A percentile compares a stretch with the other conserved stretches of the same genome.
Evolutionary conservation across 2,329 filamentous ascomycete species (phyloP).

Genomic region (Lachnellula occidentalis): DNA sequence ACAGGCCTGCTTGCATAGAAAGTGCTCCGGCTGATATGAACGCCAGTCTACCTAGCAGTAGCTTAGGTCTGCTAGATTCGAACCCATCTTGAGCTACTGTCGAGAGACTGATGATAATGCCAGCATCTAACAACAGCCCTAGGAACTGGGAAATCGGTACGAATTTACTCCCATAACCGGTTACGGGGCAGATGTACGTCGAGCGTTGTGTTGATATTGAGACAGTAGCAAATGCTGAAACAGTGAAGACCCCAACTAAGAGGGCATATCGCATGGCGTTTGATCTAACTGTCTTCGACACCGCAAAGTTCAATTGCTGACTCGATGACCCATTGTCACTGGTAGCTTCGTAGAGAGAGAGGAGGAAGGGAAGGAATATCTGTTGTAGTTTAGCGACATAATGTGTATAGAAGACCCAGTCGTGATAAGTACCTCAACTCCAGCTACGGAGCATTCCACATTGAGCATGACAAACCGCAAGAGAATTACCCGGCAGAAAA

Average conservation of each 20-base stretch:
- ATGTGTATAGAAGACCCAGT: not conserved
- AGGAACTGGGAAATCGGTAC: constrained; percentile 6
- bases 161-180: not conserved
- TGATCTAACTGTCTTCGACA: not conserved
- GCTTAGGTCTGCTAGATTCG: not conserved
- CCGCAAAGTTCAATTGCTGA: not conserved
- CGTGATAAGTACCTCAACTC: constrained; percentile 6
- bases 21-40: constrained; percentile 4
- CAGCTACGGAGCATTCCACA: constrained; percentile 10
- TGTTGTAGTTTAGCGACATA: not conserved
- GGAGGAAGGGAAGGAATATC: constrained; percentile 10
- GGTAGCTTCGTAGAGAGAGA: constrained; percentile 4
- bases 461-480: constrained; percentile 1
- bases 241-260: not conserved
- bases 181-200: constrained; percentile 11
- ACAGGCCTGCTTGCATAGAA: not conserved
- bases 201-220: constrained; percentile 3
- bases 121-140: constrained; percentile 8
- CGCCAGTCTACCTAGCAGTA: constrained; percentile 4
- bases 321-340: not conserved
- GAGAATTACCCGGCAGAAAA: constrained; percentile 5
- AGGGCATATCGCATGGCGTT: constrained; percentile 1
- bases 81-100: constrained; percentile 6
- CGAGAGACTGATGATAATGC: constrained; percentile 4
- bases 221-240: constrained; percentile 1